A percentile compares a stretch with the other conserved stretches of the same genome.
phyloP scores from a whole-genome alignment of 1,284 basidiomycete species.

The Sanghuangporus baumii region DNA sequence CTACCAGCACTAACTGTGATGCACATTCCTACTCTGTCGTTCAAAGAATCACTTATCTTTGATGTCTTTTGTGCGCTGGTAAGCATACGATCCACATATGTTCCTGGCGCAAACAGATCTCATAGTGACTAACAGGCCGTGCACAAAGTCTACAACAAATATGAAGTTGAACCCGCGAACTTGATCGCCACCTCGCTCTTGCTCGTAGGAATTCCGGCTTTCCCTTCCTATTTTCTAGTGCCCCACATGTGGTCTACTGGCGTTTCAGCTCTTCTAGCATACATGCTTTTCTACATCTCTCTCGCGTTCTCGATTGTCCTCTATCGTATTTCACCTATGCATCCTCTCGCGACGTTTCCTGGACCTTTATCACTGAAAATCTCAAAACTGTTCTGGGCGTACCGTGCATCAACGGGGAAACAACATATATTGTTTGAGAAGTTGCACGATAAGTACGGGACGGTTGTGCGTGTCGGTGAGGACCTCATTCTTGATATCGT shows the following conservation, averaged over 20 bases:
- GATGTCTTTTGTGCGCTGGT: neutral
- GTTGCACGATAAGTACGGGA: constrained; percentile 20
- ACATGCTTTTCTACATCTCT: constrained; percentile 4
- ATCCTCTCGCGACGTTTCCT: constrained; percentile 23
- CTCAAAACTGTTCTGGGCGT: constrained; percentile 13
- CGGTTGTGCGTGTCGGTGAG: constrained; percentile 22
- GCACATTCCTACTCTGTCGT: neutral
- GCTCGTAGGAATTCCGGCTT: neutral
- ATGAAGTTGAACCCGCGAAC: constrained; percentile 9
- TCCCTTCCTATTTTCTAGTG: neutral
- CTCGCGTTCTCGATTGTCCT: constrained; percentile 2
- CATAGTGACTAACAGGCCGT: neutral
- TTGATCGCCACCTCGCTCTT: neutral
- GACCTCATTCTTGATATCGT: too few relatives aligned
- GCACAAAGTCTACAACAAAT: constrained; percentile 11
- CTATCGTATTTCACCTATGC: constrained; percentile 24
- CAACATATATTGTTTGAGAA: constrained; percentile 14
- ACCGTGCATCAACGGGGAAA: constrained; percentile 9
- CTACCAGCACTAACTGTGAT: too few relatives aligned
- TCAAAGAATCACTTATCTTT: neutral
- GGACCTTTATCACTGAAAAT: constrained; percentile 21
- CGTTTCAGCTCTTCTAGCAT: neutral
- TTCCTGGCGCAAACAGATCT: neutral
- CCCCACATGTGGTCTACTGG: neutral
- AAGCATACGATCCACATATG: neutral